Evolutionary conservation across 768 basidiomycete genomes (phyloP), one percentile per base, ranked within the genome.

Genomic region (Erythrobasidium yunnanense): DNA sequence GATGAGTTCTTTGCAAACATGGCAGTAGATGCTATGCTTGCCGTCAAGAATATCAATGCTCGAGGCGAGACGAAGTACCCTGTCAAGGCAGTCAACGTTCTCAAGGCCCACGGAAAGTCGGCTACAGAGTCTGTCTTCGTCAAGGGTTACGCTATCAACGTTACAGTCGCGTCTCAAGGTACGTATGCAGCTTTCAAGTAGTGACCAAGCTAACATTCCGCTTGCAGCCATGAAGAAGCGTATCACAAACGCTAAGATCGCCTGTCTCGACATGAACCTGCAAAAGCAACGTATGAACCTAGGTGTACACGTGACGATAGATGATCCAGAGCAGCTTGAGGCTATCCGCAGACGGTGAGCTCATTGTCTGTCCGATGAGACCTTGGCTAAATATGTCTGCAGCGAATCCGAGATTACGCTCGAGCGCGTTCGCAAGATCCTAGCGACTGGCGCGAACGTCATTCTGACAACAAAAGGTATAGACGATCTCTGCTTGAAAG

Each of bases 161-260:
- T 95, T 78, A 96, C 93, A 13, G 91, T 97, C 45, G 91, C 95
- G 1, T 93, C 90, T 77, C 95, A 99, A 83, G 95, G 95, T 92
- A 58, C n/a, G 42, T 35, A 46, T 68, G 34, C 17, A 33, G 17
- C 34, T 20, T 20, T 62, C 13, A 54, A 29, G 15, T 18, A 11
- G 35, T 1, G 11, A 42, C 4, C 8, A 27, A 34, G 23, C 33
- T 38, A 29, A 22, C 8, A 30, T 34, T 51, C 30, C n/a, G 6
- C 29, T 3, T 32, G 13, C 68, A 97, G 95, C 93, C 2, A 99
- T 99, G 95, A 97, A 93, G 78, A 93, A 87, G 70, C 84, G 90
- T 42, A 85, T 99, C 71, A 81, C 81, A 4, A 86, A 85, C 71
- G 95, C 95, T 22, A 97, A 96, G 78, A 97, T 99, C 72, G 95